phyloP scores from a whole-genome alignment of 495 filamentous ascomycete species.

The Clohesyomyces aquaticus region DNA sequence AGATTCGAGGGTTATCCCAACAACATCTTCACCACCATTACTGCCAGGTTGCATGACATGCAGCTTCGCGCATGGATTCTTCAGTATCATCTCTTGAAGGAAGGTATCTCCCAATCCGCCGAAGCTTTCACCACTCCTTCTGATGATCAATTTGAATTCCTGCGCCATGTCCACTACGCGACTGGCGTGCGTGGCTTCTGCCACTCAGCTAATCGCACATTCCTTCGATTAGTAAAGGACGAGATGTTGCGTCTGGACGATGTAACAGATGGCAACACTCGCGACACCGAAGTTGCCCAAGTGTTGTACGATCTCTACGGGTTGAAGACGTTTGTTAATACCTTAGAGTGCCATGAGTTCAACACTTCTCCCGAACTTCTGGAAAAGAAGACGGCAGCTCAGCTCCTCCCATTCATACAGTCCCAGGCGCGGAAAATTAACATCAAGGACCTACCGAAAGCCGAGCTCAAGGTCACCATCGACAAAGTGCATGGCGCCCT shows the following conservation, averaged over 20 bases:
- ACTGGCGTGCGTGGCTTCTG: constrained; percentile 86
- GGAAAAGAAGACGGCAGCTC: constrained; percentile 72
- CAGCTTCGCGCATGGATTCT: constrained; percentile 87
- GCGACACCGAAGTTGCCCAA: constrained; percentile 73
- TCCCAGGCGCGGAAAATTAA: constrained; percentile 78
- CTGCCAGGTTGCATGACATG: constrained; percentile 78
- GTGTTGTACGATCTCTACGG: constrained; percentile 88
- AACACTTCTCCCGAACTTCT: constrained; percentile 73
- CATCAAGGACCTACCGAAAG: constrained; percentile 88
- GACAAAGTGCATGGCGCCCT: constrained; percentile 85
- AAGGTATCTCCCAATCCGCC: constrained; percentile 69
- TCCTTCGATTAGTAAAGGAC: constrained; percentile 84
- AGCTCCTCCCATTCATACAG: constrained; percentile 81
- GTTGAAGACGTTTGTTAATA: constrained; percentile 72
- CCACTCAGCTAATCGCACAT: constrained; percentile 79
- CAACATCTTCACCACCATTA: constrained; percentile 50
- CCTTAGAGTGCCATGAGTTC: constrained; percentile 72
- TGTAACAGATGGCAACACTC: constrained; percentile 47
- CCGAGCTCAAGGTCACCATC: constrained; percentile 81
- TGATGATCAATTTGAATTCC: constrained; percentile 72
- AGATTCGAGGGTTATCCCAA: constrained; percentile 45
- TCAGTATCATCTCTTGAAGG: constrained; percentile 72
- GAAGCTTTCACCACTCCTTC: constrained; percentile 63
- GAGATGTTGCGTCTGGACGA: constrained; percentile 57
- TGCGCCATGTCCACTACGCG: constrained; percentile 79